Percentiles rank a stretch among this genome's conserved stretches.
phyloP scores from a whole-genome alignment of 345 rosid genomes.

The Raphanus raphanistrum region DNA sequence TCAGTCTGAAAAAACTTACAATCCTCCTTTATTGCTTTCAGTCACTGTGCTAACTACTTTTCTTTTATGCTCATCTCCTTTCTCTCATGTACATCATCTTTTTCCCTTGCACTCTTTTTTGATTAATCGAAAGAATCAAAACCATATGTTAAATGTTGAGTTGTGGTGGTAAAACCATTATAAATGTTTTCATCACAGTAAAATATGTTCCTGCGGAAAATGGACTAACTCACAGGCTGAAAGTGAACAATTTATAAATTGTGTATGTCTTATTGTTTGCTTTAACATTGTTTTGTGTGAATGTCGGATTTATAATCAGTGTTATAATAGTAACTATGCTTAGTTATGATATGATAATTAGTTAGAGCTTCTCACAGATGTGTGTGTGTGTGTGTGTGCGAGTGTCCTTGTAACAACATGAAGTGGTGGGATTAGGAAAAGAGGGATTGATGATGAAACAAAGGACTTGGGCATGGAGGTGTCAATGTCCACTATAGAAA shows the following conservation, averaged over 20 bases:
- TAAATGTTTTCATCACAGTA: not conserved
- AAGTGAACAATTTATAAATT: not conserved
- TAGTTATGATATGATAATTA: not conserved
- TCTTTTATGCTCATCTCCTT: slow-evolving; percentile 26
- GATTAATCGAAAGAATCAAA: slow-evolving; percentile 7
- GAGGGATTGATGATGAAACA: slow-evolving; percentile 34
- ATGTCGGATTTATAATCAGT: not conserved
- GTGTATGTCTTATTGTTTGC: not conserved
- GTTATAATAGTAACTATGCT: not conserved
- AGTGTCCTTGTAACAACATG: slow-evolving; percentile 24
- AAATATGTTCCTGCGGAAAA: not conserved
- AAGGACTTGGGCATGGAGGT: slow-evolving; percentile 22
- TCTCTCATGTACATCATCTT: slow-evolving; percentile 27
- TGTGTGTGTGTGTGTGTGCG: not conserved
- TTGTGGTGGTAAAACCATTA: not conserved
- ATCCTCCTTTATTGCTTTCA: slow-evolving; percentile 31
- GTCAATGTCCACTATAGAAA: slow-evolving; percentile 36
- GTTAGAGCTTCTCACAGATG: not conserved
- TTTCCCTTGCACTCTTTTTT: not conserved
- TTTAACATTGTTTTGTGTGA: not conserved
- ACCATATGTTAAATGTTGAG: not conserved
- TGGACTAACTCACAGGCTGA: not conserved
- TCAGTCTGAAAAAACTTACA: slow-evolving; percentile 28
- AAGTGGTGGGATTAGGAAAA: slow-evolving; percentile 19
- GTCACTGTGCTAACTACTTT: slow-evolving; percentile 30